phyloP scores from a whole-genome alignment of 371 early-diverging fungal species.

The Mortierella sp. region DNA sequence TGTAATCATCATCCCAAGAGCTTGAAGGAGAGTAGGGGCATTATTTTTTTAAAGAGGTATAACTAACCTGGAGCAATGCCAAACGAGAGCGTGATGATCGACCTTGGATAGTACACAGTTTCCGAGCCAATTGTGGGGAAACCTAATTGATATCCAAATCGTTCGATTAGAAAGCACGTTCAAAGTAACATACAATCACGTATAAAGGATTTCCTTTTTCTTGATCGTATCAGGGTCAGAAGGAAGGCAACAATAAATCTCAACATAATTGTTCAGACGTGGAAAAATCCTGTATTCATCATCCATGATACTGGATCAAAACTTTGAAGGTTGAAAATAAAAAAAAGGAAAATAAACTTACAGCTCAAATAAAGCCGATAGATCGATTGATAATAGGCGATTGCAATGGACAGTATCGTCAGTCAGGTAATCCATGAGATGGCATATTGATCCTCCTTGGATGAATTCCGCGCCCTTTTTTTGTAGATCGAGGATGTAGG shows the following conservation, averaged over 20 bases:
- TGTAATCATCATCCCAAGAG: slow-evolving; percentile 46
- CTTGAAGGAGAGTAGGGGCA: neutral
- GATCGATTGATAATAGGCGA: neutral
- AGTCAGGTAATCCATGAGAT: neutral
- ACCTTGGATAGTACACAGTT: neutral
- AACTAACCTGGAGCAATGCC: neutral
- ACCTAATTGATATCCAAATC: neutral
- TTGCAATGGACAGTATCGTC: neutral
- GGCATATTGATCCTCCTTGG: neutral
- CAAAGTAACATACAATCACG: neutral
- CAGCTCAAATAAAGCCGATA: neutral
- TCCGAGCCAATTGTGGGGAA: neutral
- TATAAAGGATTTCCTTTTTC: neutral
- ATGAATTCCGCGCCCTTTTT: neutral
- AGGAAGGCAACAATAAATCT: slow-evolving; percentile 57
- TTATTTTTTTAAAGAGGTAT: neutral
- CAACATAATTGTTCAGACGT: slow-evolving; percentile 56
- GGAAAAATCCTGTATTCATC: slow-evolving; percentile 54
- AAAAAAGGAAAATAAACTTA: neutral
- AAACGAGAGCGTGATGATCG: no score
- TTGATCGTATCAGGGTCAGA: slow-evolving; percentile 35
- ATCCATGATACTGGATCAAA: slow-evolving; percentile 17
- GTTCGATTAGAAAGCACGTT: neutral
- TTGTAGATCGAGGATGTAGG: no score
- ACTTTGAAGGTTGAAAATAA: neutral